phyloP scores from a whole-genome alignment of 2,329 filamentous ascomycete genomes.

The Calonectria honghensis region DNA sequence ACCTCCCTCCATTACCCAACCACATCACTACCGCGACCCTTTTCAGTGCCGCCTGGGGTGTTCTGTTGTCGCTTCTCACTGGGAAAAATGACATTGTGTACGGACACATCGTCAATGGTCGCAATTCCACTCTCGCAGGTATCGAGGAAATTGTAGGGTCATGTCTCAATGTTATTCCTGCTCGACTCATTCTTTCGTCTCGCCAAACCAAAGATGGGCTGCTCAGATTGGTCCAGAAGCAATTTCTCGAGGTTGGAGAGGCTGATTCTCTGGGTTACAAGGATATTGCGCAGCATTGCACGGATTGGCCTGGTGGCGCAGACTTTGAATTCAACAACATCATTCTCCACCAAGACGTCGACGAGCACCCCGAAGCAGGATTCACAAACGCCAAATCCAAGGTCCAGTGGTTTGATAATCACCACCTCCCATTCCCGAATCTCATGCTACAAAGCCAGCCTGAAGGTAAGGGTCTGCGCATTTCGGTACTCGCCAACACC shows the following conservation, averaged over 20 bases:
- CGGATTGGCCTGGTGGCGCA: slow-evolving; percentile 40
- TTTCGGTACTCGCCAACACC: slow-evolving; percentile 26
- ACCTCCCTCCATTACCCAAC: background rate
- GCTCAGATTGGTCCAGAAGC: slow-evolving; percentile 40
- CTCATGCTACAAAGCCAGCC: slow-evolving; percentile 26
- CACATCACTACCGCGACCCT: slow-evolving; percentile 41
- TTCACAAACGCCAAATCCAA: slow-evolving; percentile 2
- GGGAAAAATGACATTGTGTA: slow-evolving; percentile 12
- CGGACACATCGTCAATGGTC: background rate
- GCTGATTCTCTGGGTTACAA: slow-evolving; percentile 44
- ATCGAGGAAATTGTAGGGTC: background rate
- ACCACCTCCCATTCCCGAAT: background rate
- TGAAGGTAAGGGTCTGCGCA: slow-evolving; percentile 18
- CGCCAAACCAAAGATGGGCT: slow-evolving; percentile 28
- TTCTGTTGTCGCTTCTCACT: slow-evolving; percentile 46
- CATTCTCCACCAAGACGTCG: slow-evolving; percentile 50
- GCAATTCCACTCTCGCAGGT: background rate
- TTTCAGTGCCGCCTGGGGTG: slow-evolving; percentile 55
- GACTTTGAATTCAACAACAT: slow-evolving; percentile 36
- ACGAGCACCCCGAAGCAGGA: slow-evolving; percentile 43
- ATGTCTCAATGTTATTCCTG: background rate
- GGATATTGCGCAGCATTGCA: slow-evolving; percentile 46
- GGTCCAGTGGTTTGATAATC: slow-evolving; percentile 33
- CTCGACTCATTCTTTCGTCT: background rate
- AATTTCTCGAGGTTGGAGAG: slow-evolving; percentile 38